Conservation (phyloP, 306 rosid species). For the Cucurbita ficifolia region DNA sequence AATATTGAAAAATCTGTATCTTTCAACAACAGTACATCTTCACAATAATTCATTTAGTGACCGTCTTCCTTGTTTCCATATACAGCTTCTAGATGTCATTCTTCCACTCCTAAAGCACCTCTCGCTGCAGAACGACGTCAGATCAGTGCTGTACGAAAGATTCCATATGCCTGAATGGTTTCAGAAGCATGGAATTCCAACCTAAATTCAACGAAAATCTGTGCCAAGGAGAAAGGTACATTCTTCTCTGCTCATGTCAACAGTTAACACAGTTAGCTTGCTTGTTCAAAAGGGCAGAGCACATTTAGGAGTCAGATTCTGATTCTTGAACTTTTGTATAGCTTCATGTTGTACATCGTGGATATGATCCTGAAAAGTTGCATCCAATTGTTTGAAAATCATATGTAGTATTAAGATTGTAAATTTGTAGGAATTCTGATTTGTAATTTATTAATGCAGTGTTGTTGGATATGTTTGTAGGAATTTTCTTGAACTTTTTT, state of each 20-base stretch:
- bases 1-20: neutral
- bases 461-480: conserved; percentile 1
- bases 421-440: conserved; percentile 19
- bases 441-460: conserved; percentile 12
- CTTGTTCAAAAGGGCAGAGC: conserved; percentile 4
- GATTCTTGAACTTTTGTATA: conserved; percentile 21
- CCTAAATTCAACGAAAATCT: conserved; percentile 17
- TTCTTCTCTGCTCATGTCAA: conserved; percentile 13
- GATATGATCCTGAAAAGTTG: neutral
- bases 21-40: neutral
- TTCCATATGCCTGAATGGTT: conserved; percentile 99
- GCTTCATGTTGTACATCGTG: conserved; percentile 8
- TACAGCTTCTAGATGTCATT: conserved; percentile 86
- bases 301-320: conserved; percentile 4
- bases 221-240: neutral
- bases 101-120: conserved; percentile 88
- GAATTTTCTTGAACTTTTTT: conserved; percentile 4
- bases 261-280: neutral
- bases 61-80: neutral
- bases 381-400: neutral
- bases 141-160: conserved; percentile 64
- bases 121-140: conserved; percentile 65
- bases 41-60: neutral
- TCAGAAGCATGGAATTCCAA: conserved; percentile 83
- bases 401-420: conserved; percentile 5